phyloP scores from a whole-genome alignment of 2,329 filamentous ascomycete species.

The Paraphaeosphaeria sporulosa region DNA sequence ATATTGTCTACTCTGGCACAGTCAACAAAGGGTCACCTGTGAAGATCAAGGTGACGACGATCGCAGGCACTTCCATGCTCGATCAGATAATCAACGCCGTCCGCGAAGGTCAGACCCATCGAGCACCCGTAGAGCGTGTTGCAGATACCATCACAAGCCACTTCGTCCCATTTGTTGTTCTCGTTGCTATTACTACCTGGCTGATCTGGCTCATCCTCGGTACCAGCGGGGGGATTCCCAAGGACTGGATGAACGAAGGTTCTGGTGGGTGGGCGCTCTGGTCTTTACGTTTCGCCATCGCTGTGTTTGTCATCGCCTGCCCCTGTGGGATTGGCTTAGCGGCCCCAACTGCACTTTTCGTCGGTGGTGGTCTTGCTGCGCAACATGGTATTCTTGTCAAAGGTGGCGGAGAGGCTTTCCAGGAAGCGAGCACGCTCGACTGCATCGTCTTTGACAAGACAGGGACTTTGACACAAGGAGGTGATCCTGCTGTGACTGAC shows the following conservation, averaged over 20 bases:
- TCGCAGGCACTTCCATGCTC: conserved; percentile 75
- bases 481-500: conserved; percentile 73
- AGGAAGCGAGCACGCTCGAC: conserved; percentile 80
- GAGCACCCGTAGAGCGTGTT: conserved; percentile 77
- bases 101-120: conserved; percentile 77
- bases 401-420: conserved; percentile 84
- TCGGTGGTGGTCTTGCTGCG: conserved; percentile 80
- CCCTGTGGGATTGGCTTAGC: conserved; percentile 84
- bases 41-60: conserved; percentile 68
- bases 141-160: conserved; percentile 77
- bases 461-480: conserved; percentile 77
- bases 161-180: conserved; percentile 76
- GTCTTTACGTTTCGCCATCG: conserved; percentile 82
- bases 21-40: conserved; percentile 74
- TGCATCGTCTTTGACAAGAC: conserved; percentile 91
- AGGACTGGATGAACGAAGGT: conserved; percentile 60
- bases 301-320: conserved; percentile 87
- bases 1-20: conserved; percentile 75
- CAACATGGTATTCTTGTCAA: conserved; percentile 82
- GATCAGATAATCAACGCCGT: conserved; percentile 81
- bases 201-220: conserved; percentile 74
- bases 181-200: conserved; percentile 76
- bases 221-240: conserved; percentile 63
- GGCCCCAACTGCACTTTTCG: conserved; percentile 84
- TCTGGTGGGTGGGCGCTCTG: conserved; percentile 75